Evolutionary conservation across 257 asterid species (phyloP), one percentile per base, ranked within the genome.

Genomic region (Nyctanthes arbortristis): DNA sequence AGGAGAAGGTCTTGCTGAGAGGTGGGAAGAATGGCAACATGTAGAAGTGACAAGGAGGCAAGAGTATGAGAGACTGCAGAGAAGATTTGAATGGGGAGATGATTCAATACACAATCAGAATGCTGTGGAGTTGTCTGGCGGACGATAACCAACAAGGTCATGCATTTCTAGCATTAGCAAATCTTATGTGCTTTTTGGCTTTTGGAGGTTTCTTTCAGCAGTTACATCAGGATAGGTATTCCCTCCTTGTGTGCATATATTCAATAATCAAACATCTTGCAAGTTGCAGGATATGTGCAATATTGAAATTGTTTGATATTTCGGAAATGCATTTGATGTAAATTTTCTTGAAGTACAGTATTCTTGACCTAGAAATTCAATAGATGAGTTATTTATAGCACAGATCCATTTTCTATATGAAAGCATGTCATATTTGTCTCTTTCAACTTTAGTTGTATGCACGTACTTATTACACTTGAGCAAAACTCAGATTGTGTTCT

Each of bases 1-100:
- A 80, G 98, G 98, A 20, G 98, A 92, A 74, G 97, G 97, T 16
- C 85, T 92, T 9, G 95, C 93, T 0, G 96, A 92, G 89, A 79
- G 91, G 58, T 92, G 98, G 98, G 91, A 92, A 81, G 90, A 84
- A 47, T 88, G 96, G 97, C 95, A 90, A 63, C 87, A 86, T 7
- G 88, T 80, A 0, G 98, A 90, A 69, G 89, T 82, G 22, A 77
- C 88, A 0, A 85, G 96, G 30, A 77, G 90, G 77, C 88, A 85
- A 66, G 96, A 90, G 30, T 85, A 85, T 7, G 98, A 90, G 63
- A 78, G 96, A 74, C 56, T 89, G 61, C 96, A 89, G 16, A 80
- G 95, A 73, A 74, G 98, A 68, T 85, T 92, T 7, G 93, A 90
- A 31, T 92, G 96, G 97, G 98, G 93, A 22, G 96, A 85, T 52